phyloP scores from a whole-genome alignment of 495 filamentous ascomycete genomes.

The Elaphomyces granulatus region DNA sequence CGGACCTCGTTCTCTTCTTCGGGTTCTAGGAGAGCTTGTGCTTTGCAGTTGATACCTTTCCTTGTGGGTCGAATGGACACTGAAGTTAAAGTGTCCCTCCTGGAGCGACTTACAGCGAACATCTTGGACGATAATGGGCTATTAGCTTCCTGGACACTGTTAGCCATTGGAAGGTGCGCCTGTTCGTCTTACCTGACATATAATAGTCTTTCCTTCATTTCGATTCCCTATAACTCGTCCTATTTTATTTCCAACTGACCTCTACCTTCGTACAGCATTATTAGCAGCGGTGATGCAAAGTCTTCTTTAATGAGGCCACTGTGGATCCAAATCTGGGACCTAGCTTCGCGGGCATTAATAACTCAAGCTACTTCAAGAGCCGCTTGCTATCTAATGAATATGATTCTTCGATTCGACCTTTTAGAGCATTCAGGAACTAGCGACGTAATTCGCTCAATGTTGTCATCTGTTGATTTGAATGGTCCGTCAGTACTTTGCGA shows the following conservation, averaged over 20 bases:
- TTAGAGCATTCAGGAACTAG: constrained; percentile 47
- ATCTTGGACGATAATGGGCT: constrained; percentile 41
- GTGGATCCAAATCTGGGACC: constrained; percentile 68
- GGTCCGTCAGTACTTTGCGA: constrained; percentile 72
- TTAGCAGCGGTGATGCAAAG: constrained; percentile 14
- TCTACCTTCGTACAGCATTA: constrained; percentile 16
- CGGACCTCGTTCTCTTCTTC: constrained; percentile 43
- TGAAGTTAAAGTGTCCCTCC: constrained; percentile 27
- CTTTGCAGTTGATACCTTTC: constrained; percentile 71
- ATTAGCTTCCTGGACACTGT: constrained; percentile 50
- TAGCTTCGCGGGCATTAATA: constrained; percentile 53
- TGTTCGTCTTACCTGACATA: too few relatives aligned
- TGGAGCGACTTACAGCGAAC: constrained; percentile 34
- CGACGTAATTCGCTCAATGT: constrained; percentile 50
- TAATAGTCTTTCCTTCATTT: not conserved
- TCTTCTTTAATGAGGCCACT: constrained; percentile 17
- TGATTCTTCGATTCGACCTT: constrained; percentile 47
- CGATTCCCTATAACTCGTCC: not conserved
- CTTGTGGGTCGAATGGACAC: constrained; percentile 29
- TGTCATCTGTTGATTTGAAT: constrained; percentile 61
- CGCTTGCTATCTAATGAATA: constrained; percentile 61
- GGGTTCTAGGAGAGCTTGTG: constrained; percentile 42
- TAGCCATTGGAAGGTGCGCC: constrained; percentile 45
- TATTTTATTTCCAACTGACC: not conserved
- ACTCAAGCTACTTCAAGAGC: constrained; percentile 58